Percentiles rank a stretch among this genome's conserved stretches.
These are phyloP conservation scores for Cryptococcus sp. DNA, from an alignment of 1,284 basidiomycete species.

Conservation along the genomic window DNA sequence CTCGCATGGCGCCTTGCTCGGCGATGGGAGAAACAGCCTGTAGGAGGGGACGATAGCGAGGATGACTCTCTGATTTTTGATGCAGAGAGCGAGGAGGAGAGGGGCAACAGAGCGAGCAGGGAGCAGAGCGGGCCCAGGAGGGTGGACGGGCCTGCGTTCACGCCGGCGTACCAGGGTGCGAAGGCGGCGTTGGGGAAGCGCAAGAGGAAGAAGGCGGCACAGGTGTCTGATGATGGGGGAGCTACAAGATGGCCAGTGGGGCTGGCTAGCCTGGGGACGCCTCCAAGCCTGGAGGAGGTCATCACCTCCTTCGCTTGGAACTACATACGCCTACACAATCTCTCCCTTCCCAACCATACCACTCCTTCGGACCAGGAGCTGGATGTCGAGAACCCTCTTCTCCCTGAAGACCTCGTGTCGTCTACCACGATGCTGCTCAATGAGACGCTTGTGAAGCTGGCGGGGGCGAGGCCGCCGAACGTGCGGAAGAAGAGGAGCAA, in stretches of 20 bases:
- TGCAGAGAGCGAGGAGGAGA: constrained; percentile 1
- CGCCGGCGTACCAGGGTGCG: constrained; percentile 9
- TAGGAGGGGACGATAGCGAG: neutral
- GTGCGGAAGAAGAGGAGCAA: constrained; percentile 7
- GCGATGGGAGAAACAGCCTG: neutral
- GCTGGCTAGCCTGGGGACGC: neutral
- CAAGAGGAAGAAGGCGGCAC: neutral
- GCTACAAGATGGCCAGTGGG: constrained; percentile 8
- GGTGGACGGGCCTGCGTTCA: constrained; percentile 10
- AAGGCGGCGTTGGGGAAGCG: neutral
- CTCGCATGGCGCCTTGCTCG: neutral
- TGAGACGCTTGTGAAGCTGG: constrained; percentile 6
- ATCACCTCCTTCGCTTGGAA: constrained; percentile 18
- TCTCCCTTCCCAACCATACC: constrained; percentile 1
- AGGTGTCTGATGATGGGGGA: neutral
- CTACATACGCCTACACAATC: constrained; percentile 18
- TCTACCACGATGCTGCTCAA: constrained; percentile 6
- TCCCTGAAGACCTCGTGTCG: constrained; percentile 10
- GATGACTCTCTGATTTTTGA: neutral
- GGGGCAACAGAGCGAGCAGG: neutral
- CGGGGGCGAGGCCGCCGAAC: constrained; percentile 9
- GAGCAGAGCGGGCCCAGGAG: neutral
- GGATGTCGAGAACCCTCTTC: neutral
- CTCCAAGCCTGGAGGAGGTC: constrained; percentile 11
- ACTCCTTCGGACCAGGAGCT: neutral